Evolutionary conservation across 1,284 basidiomycete species (phyloP).

Genomic region (Vanrija humicola): DNA sequence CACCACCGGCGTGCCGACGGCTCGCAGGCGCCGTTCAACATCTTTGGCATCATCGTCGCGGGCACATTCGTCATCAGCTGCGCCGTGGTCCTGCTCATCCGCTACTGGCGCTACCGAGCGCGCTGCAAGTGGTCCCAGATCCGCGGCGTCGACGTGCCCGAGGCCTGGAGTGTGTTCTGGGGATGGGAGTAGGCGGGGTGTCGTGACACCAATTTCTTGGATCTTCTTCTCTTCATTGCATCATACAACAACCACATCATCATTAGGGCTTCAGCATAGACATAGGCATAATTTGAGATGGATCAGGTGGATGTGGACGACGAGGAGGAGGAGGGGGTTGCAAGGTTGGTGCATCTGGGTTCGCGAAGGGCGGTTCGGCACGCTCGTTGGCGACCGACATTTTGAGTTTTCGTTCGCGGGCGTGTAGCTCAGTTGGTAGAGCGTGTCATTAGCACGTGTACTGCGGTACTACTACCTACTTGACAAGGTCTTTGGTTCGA

Average conservation of each 20-base stretch:
- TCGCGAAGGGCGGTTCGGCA: too few relatives aligned
- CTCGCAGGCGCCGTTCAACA: slow-evolving; percentile 25
- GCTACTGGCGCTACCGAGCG: slow-evolving; percentile 43
- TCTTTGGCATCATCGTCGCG: slow-evolving; percentile 41
- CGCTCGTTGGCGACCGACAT: too few relatives aligned
- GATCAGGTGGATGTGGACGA: too few relatives aligned
- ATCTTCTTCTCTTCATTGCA: too few relatives aligned
- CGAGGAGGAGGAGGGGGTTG: too few relatives aligned
- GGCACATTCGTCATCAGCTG: slow-evolving; percentile 36
- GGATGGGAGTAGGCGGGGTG: slow-evolving; percentile 26
- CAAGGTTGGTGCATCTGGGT: too few relatives aligned
- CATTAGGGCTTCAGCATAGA: too few relatives aligned
- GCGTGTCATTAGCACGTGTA: slow-evolving; percentile 7
- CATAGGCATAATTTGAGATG: too few relatives aligned
- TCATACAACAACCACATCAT: too few relatives aligned
- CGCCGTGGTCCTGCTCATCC: slow-evolving; percentile 37
- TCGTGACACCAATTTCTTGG: background rate
- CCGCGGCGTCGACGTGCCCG: slow-evolving; percentile 28
- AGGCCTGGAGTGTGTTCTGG: slow-evolving; percentile 43
- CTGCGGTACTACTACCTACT: background rate
- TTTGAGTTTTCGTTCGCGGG: background rate
- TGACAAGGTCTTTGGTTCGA: slow-evolving; percentile 13
- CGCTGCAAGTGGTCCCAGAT: slow-evolving; percentile 29
- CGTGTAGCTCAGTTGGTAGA: slow-evolving; percentile 16
- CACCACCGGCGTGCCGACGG: slow-evolving; percentile 32